These are phyloP conservation scores for Penicillium freii DNA, from an alignment of 2,329 filamentous ascomycete genomes.

Conservation along the genomic window DNA sequence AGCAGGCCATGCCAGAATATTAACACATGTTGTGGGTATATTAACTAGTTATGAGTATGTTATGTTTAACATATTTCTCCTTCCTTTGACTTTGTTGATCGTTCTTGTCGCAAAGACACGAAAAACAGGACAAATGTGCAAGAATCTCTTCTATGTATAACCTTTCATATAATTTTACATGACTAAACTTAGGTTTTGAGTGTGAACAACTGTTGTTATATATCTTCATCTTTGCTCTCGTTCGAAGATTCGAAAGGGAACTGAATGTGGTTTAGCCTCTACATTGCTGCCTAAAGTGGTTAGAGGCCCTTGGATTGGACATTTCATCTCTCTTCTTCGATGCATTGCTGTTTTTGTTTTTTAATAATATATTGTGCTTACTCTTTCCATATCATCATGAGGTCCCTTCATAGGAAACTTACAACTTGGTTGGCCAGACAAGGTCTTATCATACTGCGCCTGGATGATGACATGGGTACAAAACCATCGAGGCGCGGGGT, in stretches of 20 bases:
- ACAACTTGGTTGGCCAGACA: neutral
- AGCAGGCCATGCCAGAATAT: neutral
- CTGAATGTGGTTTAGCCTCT: neutral
- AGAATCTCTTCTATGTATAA: too few relatives aligned
- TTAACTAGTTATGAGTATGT: too few relatives aligned
- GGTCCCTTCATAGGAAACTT: neutral
- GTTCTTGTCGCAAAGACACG: neutral
- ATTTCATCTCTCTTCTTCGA: neutral
- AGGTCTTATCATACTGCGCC: neutral
- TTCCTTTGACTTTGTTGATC: neutral
- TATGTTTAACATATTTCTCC: too few relatives aligned
- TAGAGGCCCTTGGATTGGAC: neutral
- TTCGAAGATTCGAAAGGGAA: neutral
- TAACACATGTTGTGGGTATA: neutral
- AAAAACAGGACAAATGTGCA: neutral
- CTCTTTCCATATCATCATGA: neutral
- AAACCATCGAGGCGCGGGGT: slow-evolving; percentile 6
- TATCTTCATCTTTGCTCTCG: neutral
- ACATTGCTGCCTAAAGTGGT: neutral
- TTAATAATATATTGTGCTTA: neutral
- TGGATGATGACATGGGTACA: neutral
- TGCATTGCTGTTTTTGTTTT: neutral
- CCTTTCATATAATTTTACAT: neutral
- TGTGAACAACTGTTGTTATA: too few relatives aligned
- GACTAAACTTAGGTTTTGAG: too few relatives aligned